Base-by-base conservation (phyloP, 345 rosid species). In the Salix viminalis region DNA sequence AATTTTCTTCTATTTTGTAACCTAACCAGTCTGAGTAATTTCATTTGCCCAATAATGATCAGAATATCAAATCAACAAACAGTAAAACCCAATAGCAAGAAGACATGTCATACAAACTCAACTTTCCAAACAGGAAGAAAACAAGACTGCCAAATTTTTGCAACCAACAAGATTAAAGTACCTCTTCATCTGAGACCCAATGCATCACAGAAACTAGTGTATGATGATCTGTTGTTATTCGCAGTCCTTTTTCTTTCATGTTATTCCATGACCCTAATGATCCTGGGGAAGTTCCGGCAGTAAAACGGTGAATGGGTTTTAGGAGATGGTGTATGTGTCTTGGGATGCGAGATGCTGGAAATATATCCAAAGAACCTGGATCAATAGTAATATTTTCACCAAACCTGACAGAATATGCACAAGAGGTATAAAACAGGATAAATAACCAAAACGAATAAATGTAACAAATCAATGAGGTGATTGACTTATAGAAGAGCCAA, bases 281-380 rank as follows among this genome's bases (percentile, higher is more conserved):
- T 80, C 86, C 84, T 46, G 68, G 79, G 23, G 84, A 79, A 75
- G 44, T 74, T 73, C 79, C 79, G 2, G 86, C 84, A 76, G 83
- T 77, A 52, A 77, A 76, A 21, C 76, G 84, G 69, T 84, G 76
- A 72, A 90, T 83, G 41, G 97, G 94, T 81, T 79, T 85, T 76
- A 88, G 80, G 60, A 90, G 87, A 91, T 86, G 87, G 41, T 83
- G 94, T 70, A 93, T 70, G 30, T 82, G 89, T 83, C 86, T 88
- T 69, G 99, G 99, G 78, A 91, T 81, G 61, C 86, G 84, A 64
- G 94, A 84, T 71, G 79, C 89, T 44, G 98, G 98, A 84, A 86
- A 93, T 74, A 93, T 82, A 83, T 96, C 96, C 76, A 96, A 90
- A 79, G 87, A 88, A 72, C 99, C 98, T 37, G 96, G 92, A 82